phyloP scores from a whole-genome alignment of 345 rosid species.

The Brassica rapa region DNA sequence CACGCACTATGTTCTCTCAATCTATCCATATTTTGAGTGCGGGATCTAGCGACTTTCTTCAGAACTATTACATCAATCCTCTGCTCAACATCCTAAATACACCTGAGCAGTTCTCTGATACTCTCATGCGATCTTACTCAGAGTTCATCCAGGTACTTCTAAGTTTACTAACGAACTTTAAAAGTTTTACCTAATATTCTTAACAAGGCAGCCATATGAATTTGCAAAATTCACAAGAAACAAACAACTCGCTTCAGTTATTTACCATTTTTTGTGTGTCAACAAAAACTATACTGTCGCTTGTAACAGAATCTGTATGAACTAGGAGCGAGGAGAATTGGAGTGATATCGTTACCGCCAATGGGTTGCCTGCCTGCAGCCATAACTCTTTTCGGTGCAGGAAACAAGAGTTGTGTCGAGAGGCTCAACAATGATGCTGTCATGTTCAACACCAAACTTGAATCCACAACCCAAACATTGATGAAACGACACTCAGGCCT shows the following conservation, averaged over 20 bases:
- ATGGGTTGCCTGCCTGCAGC: conserved; percentile 90
- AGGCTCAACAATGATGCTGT: conserved; percentile 73
- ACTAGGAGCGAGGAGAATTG: conserved; percentile 78
- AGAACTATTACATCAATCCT: conserved; percentile 83
- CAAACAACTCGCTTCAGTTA: conserved; percentile 19
- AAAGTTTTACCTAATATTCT: neutral
- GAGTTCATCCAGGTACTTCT: conserved; percentile 71
- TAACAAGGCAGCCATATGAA: conserved; percentile 5
- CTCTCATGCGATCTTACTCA: conserved; percentile 67
- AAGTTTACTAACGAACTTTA: conserved; percentile 11
- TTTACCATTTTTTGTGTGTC: conserved; percentile 33
- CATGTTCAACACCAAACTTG: conserved; percentile 72
- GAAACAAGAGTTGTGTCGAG: conserved; percentile 70
- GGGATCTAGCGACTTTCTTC: conserved; percentile 88
- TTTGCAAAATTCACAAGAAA: conserved; percentile 25
- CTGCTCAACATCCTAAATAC: conserved; percentile 53
- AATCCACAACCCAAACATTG: conserved; percentile 60
- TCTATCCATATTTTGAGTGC: conserved; percentile 82
- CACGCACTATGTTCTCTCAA: conserved; percentile 53
- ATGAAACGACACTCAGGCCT: conserved; percentile 61
- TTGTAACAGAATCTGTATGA: conserved; percentile 68
- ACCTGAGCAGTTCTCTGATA: conserved; percentile 61
- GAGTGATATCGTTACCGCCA: conserved; percentile 83
- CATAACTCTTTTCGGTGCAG: conserved; percentile 72
- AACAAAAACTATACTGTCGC: conserved; percentile 32